Evolutionary conservation across 1,284 basidiomycete genomes (phyloP).

Genomic region (Anthracocystis setariae): DNA sequence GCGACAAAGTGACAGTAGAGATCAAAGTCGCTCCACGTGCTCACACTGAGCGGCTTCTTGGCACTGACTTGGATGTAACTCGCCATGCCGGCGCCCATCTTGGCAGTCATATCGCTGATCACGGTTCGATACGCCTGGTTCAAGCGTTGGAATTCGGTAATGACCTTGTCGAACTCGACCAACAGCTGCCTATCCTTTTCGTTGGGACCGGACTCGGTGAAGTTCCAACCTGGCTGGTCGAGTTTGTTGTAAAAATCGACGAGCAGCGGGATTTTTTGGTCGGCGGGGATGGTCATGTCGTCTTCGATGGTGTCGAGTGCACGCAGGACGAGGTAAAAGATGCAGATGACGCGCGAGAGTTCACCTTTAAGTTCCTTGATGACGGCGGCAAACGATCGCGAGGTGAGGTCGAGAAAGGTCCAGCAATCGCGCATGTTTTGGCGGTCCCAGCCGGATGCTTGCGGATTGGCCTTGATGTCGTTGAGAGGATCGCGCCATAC

Average conservation of each 20-base stretch:
- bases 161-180: constrained; percentile 84
- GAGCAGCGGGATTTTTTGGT: constrained; percentile 85
- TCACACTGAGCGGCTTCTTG: constrained; percentile 50
- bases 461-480: constrained; percentile 67
- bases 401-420: constrained; percentile 87
- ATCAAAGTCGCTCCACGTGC: constrained; percentile 79
- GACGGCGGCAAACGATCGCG: constrained; percentile 89
- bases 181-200: constrained; percentile 92
- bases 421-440: constrained; percentile 85
- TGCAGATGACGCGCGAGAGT: constrained; percentile 84
- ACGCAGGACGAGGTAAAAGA: constrained; percentile 94
- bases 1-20: constrained; percentile 99
- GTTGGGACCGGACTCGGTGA: constrained; percentile 80
- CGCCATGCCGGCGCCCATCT: constrained; percentile 94
- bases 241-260: constrained; percentile 85
- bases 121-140: constrained; percentile 76
- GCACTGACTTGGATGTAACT: constrained; percentile 74
- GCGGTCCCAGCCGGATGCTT: constrained; percentile 64
- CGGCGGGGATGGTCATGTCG: constrained; percentile 93
- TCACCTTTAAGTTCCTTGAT: constrained; percentile 98
- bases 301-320: constrained; percentile 97
- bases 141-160: constrained; percentile 79
- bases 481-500: constrained; percentile 70
- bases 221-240: constrained; percentile 87
- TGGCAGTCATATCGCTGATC: constrained; percentile 77